These are phyloP conservation scores for Nannizzia gypsea DNA, from an alignment of 2,329 filamentous ascomycete species.

Conservation along the genomic window DNA sequence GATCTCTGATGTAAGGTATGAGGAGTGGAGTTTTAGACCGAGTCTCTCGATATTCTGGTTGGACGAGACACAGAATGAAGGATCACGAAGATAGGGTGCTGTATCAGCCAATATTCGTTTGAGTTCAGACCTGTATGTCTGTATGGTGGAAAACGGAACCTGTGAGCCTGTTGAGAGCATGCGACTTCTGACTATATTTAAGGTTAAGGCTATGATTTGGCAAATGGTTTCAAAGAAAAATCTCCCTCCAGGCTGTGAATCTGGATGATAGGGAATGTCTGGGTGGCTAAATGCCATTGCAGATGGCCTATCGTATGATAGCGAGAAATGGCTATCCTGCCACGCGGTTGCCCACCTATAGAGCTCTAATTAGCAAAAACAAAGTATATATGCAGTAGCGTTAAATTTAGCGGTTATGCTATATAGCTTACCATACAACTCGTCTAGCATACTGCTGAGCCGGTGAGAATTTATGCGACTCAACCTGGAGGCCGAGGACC, in stretches of 20 bases:
- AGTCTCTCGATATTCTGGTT: conserved; percentile 49
- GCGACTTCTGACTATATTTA: conserved; percentile 50
- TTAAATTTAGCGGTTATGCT: neutral
- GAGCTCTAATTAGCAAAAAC: neutral
- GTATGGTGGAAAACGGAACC: conserved; percentile 44
- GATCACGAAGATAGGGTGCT: conserved; percentile 46
- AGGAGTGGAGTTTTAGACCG: conserved; percentile 49
- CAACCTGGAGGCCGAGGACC: conserved; percentile 48
- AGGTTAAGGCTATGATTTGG: conserved; percentile 40
- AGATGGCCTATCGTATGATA: conserved; percentile 50
- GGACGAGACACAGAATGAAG: conserved; percentile 28
- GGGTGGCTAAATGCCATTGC: conserved; percentile 44
- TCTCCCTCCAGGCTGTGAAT: conserved; percentile 38
- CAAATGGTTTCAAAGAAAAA: conserved; percentile 49
- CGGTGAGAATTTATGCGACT: conserved; percentile 43
- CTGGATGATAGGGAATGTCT: conserved; percentile 39
- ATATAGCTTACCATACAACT: conserved; percentile 32
- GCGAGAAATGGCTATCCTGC: conserved; percentile 53
- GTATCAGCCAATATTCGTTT: conserved; percentile 47
- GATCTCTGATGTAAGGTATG: conserved; percentile 51
- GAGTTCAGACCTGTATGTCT: conserved; percentile 46
- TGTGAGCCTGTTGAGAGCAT: conserved; percentile 43
- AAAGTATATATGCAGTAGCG: neutral
- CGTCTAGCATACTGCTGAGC: conserved; percentile 36
- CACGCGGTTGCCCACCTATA: conserved; percentile 50